These are phyloP conservation scores for Phyllostachys edulis DNA, from an alignment of 176 grass and related monocot species.

Conservation along the genomic window DNA sequence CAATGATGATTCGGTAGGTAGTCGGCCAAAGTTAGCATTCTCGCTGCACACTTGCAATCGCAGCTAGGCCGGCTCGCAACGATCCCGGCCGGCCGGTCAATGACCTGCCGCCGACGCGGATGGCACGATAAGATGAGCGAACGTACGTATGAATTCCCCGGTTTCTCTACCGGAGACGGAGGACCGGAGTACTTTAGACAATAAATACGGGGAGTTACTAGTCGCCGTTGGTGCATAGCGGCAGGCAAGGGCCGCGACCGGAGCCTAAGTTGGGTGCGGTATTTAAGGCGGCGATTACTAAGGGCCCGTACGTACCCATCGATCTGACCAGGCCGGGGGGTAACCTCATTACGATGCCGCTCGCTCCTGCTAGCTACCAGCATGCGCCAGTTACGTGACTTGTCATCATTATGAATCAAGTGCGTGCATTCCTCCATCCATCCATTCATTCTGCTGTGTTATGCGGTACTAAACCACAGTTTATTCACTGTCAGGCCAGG, in stretches of 20 bases:
- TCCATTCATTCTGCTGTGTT: neutral
- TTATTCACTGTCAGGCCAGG: neutral
- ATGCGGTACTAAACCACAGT: neutral
- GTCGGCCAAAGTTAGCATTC: neutral
- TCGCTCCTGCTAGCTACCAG: neutral
- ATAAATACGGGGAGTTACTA: conserved; percentile 16
- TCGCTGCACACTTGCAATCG: neutral
- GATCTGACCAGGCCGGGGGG: neutral
- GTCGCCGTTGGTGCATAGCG: conserved; percentile 35
- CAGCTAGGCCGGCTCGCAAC: neutral
- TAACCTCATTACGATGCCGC: neutral
- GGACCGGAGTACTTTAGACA: neutral
- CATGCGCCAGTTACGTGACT: conserved; percentile 10
- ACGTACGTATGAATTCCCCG: neutral
- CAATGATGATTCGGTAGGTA: neutral
- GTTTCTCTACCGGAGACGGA: neutral
- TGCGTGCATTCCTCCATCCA: neutral
- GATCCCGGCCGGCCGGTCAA: neutral
- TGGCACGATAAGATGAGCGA: neutral
- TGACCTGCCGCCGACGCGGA: neutral
- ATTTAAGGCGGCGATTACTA: conserved; percentile 44
- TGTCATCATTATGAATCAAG: neutral
- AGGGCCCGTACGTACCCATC: conserved; percentile 6
- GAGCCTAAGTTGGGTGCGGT: neutral
- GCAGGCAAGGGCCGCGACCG: neutral